Conservation (phyloP, 371 early-diverging fungal species). For the Apophysomyces elegans region DNA sequence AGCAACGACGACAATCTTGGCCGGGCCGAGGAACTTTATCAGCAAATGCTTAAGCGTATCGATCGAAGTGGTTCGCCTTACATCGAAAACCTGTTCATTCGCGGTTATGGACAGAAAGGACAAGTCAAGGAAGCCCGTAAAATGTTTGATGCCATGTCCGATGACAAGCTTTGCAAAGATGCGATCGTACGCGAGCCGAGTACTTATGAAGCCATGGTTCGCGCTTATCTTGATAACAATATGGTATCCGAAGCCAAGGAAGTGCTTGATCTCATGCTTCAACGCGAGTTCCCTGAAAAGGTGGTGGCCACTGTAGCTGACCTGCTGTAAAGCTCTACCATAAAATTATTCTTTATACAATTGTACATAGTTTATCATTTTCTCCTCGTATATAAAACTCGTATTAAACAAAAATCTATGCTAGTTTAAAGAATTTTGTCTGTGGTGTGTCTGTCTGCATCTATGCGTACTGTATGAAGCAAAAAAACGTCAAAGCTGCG, state of each 20-base stretch:
- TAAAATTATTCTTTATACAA: not conserved
- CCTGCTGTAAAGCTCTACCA: not conserved
- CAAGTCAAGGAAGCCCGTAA: conserved; percentile 48
- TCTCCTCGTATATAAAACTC: not conserved
- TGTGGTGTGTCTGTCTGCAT: no score
- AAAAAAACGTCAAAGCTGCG: no score
- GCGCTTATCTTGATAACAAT: conserved; percentile 55
- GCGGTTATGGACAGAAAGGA: conserved; percentile 58
- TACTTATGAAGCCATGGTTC: conserved; percentile 68
- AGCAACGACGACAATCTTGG: conserved; percentile 38
- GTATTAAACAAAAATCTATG: no score
- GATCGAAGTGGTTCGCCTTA: conserved; percentile 56
- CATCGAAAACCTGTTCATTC: conserved; percentile 66
- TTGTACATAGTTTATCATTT: not conserved
- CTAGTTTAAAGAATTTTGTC: no score
- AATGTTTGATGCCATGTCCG: conserved; percentile 62
- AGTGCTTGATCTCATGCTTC: conserved; percentile 42
- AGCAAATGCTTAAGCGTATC: conserved; percentile 30
- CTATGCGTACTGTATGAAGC: no score
- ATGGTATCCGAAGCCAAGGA: conserved; percentile 47
- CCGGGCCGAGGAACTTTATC: conserved; percentile 53
- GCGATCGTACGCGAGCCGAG: conserved; percentile 58
- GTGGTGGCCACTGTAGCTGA: conserved; percentile 18
- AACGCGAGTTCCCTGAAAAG: conserved; percentile 54
- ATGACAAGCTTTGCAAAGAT: conserved; percentile 37